Evolutionary conservation across 768 basidiomycete genomes (phyloP).

Genomic region (Kwoniella sp.): DNA sequence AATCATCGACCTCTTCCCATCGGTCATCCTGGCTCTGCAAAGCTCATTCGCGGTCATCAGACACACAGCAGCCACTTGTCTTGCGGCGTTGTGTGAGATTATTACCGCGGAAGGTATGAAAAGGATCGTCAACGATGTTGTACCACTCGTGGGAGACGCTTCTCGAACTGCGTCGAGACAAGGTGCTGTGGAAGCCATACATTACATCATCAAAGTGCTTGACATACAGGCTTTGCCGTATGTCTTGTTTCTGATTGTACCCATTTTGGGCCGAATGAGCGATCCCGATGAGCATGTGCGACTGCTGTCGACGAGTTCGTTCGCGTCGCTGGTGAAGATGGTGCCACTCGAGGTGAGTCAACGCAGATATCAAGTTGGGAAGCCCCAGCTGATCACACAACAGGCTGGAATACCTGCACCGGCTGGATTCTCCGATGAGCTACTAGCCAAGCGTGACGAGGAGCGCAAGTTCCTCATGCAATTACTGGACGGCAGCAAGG

Average conservation of each 20-base stretch:
- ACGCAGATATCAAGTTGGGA: neutral
- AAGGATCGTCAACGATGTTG: constrained; percentile 75
- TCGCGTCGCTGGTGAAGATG: constrained; percentile 96
- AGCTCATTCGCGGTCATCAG: constrained; percentile 86
- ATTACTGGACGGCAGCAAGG: constrained; percentile 89
- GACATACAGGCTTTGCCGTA: constrained; percentile 94
- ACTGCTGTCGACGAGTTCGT: constrained; percentile 91
- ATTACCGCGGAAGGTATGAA: constrained; percentile 83
- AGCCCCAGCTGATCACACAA: neutral
- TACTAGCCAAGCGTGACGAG: constrained; percentile 75
- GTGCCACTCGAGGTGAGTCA: constrained; percentile 82
- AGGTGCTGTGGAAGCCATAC: constrained; percentile 83
- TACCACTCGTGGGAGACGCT: constrained; percentile 79
- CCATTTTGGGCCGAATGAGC: constrained; percentile 94
- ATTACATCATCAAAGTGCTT: constrained; percentile 82
- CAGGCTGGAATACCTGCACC: constrained; percentile 97
- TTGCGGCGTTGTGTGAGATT: constrained; percentile 80
- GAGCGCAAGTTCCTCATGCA: constrained; percentile 91
- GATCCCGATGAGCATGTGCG: constrained; percentile 87
- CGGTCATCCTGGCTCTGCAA: constrained; percentile 69
- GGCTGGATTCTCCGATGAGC: constrained; percentile 79
- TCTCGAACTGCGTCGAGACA: constrained; percentile 70
- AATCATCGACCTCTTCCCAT: constrained; percentile 69
- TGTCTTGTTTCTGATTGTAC: constrained; percentile 92
- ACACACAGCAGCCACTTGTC: constrained; percentile 76